Base-by-base conservation (phyloP, 2,329 filamentous ascomycete species). In the Fusarium sp. region DNA sequence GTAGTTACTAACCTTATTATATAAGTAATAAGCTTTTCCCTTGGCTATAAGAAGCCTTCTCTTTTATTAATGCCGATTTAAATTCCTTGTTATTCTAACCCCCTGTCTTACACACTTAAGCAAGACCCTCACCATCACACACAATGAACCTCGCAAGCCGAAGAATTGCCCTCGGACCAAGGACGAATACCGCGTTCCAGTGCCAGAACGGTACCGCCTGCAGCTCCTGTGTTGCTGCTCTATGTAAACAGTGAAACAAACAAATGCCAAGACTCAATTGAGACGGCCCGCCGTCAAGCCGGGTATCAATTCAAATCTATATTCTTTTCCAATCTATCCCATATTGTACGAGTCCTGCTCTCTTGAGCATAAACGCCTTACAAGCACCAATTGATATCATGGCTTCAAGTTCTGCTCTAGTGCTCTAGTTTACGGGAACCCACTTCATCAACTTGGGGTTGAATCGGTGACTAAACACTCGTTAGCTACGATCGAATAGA, bases 391-490 rank as follows among this genome's bases (percentile, higher is more conserved):
- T 39, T 24, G 34, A 18, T 8, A 20, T 1, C 2, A 18, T 34
- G 2, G n/a, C 17, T 6, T 17, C 4, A 33, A n/a, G 18, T 3
- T 9, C 18, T 10, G 6, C 5, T 3, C 43, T 54, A 58, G 11
- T 10, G 6, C 5, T 3, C 43, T 54, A 58, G 11, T 65, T 38
- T 20, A 63, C 34, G 4, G 69, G 58, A 22, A 74, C 43, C 80
- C 79, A 81, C 60, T 77, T 74, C 74, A 80, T 78, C 52, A 76
- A 74, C 11, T 76, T 66, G 15, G 81, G 74, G 22, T 83, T 76
- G 52, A 85, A 85, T 10, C 77, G 71, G 56, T 85, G 79, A 5
- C 83, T 85, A 38, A 5, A 38, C 17, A 13, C 18, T 8, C 20
- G 58, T 76, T 33, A 77, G 72, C 38, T 14, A 46, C 10, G 7